phyloP scores from a whole-genome alignment of 2,329 filamentous ascomycete genomes.

The Geoglossum cookeanum region DNA sequence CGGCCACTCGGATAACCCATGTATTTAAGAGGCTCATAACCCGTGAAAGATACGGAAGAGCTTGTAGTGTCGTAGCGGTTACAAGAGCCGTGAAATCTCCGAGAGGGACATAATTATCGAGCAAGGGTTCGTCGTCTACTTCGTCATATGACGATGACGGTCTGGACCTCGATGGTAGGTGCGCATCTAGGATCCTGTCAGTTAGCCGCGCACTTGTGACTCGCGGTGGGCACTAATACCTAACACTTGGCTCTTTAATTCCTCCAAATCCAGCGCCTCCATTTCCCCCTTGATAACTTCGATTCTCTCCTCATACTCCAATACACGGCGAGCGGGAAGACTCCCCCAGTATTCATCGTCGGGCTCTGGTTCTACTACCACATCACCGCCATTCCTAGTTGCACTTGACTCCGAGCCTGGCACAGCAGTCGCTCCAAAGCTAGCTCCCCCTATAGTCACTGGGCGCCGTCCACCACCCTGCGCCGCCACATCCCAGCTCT shows the following conservation, averaged over 20 bases:
- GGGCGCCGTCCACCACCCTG: neutral
- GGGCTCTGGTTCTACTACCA: conserved; percentile 4
- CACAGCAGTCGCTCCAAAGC: neutral
- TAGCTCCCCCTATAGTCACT: neutral
- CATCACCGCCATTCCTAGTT: conserved; percentile 2
- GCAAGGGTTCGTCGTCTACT: conserved; percentile 16
- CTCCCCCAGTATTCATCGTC: conserved; percentile 44
- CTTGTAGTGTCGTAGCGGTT: conserved; percentile 78
- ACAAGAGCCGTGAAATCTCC: conserved; percentile 82
- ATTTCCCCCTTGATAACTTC: conserved; percentile 53
- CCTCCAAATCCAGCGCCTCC: conserved; percentile 56
- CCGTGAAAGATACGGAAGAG: conserved; percentile 61
- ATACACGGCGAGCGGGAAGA: conserved; percentile 43
- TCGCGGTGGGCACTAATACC: conserved; percentile 33
- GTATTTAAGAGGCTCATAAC: conserved; percentile 52
- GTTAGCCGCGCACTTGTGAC: conserved; percentile 7
- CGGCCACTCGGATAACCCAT: conserved; percentile 60
- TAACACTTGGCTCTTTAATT: conserved; percentile 75
- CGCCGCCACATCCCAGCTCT: neutral
- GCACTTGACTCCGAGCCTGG: conserved; percentile 2
- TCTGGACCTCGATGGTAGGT: conserved; percentile 24
- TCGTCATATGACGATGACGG: conserved; percentile 12
- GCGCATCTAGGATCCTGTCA: conserved; percentile 32
- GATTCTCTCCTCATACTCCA: conserved; percentile 50
- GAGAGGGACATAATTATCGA: conserved; percentile 43